A percentile compares a stretch with the other conserved stretches of the same genome.
Evolutionary conservation across 108 stramenopile genomes (phyloP).

Genomic region (Nitzschia putrida): DNA sequence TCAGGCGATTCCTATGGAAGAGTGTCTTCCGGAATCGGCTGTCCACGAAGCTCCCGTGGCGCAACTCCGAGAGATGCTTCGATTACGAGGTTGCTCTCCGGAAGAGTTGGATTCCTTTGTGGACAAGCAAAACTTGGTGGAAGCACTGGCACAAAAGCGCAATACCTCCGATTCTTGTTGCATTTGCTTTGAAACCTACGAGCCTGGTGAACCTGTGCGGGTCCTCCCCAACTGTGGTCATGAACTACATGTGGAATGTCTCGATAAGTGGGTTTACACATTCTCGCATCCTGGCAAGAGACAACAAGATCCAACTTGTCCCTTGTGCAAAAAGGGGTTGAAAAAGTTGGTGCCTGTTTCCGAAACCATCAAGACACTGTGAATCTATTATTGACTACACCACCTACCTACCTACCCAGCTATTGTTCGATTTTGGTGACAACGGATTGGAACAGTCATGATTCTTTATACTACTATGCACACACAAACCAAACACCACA

Average conservation of each 20-base stretch:
- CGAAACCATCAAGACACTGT: no score
- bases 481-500: no score
- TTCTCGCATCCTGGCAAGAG: conserved; percentile 33
- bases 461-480: no score
- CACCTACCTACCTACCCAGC: no score
- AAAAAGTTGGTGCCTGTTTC: neutral
- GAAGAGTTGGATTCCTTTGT: conserved; percentile 26
- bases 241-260: conserved; percentile 58
- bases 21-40: conserved; percentile 39
- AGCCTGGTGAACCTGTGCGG: conserved; percentile 35
- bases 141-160: conserved; percentile 23
- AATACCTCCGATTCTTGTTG: conserved; percentile 52
- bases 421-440: no score
- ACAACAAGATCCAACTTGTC: conserved; percentile 47
- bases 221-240: conserved; percentile 54
- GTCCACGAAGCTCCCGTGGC: conserved; percentile 24
- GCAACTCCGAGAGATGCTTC: conserved; percentile 41
- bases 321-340: conserved; percentile 51
- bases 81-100: conserved; percentile 20
- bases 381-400: no score
- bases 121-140: conserved; percentile 34
- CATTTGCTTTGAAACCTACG: conserved; percentile 50
- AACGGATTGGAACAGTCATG: no score
- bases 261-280: conserved; percentile 61
- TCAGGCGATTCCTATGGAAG: conserved; percentile 44